Base-by-base conservation (phyloP, 345 rosid species). In the Eutrema heterophyllum region DNA sequence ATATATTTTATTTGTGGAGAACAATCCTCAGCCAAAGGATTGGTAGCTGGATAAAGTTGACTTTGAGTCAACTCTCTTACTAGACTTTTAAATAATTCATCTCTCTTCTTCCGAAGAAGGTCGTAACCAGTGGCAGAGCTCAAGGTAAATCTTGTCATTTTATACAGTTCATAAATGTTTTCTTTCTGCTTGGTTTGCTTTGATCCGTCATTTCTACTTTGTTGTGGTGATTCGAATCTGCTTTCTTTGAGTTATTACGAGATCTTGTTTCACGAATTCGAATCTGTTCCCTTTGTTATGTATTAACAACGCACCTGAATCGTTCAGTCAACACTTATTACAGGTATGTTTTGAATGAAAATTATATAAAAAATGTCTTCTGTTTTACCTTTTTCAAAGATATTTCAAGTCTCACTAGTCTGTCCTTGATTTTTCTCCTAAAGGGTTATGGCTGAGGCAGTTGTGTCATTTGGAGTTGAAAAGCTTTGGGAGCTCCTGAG, bases 381-480 rank as follows among this genome's bases (percentile, higher is more conserved):
- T 38, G 9, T 58, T 58, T 36, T 16, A 9, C 5, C 9, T 9
- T 9, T 16, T 58, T n/a, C 40, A 21, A 58, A 21, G 29, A 58
- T 7, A 12, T 57, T 57, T 57, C 29, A 36, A 16, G 63, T 3
- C 63, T 36, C 44, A 57, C 29, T 57, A 57, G 29, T 18, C 9
- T 16, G 29, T 57, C 9, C 45, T 36, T 58, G 46, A 38, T 26
- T 30, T 41, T 26, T 67, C 36, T 67, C 3, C 18, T 18, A 64
- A 38, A 67, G 18, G 71, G 16, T 36, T 21, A 66, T 69, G 73
- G 64, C 55, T 44, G 83, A 73, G 9, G 73, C 67, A 41, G 76
- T 68, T 7, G 67, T 81, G 21, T 24, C 72, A 9, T 81, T 60
- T 32, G 78, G 46, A 40, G 39, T 75, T 8, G 36, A 81, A 32